A percentile compares a stretch with the other conserved stretches of the same genome.
These are phyloP conservation scores for Paecilomyces sp. DNA, from an alignment of 2,329 filamentous ascomycete genomes.

Conservation along the genomic window DNA sequence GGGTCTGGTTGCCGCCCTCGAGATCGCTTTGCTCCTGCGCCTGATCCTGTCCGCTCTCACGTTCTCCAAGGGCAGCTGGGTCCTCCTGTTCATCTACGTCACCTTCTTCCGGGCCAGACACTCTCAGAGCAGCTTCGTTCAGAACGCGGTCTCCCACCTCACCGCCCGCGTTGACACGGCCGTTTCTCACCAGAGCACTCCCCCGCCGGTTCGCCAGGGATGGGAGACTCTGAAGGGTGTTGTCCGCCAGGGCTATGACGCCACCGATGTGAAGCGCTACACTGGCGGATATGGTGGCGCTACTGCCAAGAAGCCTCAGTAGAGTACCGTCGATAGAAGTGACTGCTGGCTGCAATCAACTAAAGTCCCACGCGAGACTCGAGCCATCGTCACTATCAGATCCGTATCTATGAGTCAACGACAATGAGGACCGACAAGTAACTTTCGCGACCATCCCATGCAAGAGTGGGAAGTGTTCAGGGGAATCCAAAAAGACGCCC, in stretches of 20 bases:
- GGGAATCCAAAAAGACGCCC: background rate
- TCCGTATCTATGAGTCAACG: background rate
- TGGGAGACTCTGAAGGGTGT: slow-evolving; percentile 75
- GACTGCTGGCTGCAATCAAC: background rate
- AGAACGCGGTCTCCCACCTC: slow-evolving; percentile 67
- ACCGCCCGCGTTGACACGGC: slow-evolving; percentile 71
- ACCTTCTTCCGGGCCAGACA: slow-evolving; percentile 86
- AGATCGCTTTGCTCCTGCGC: slow-evolving; percentile 81
- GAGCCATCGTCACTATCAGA: background rate
- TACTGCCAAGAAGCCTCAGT: slow-evolving; percentile 43
- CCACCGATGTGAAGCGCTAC: slow-evolving; percentile 73
- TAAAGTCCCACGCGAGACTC: background rate
- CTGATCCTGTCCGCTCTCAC: slow-evolving; percentile 72
- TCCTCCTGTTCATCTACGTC: slow-evolving; percentile 78
- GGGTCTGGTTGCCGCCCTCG: slow-evolving; percentile 81
- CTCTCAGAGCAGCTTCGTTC: slow-evolving; percentile 87
- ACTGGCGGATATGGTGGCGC: slow-evolving; percentile 39
- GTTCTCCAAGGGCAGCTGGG: slow-evolving; percentile 87
- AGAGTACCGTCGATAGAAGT: slow-evolving; percentile 11
- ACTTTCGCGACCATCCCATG: background rate
- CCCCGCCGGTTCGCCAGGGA: slow-evolving; percentile 66
- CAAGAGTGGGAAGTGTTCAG: background rate
- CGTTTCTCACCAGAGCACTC: slow-evolving; percentile 78
- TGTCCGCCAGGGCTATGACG: slow-evolving; percentile 66
- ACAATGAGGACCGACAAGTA: background rate